These are phyloP conservation scores for Eucalyptus regnans DNA, from an alignment of 345 rosid species.

Conservation along the genomic window DNA sequence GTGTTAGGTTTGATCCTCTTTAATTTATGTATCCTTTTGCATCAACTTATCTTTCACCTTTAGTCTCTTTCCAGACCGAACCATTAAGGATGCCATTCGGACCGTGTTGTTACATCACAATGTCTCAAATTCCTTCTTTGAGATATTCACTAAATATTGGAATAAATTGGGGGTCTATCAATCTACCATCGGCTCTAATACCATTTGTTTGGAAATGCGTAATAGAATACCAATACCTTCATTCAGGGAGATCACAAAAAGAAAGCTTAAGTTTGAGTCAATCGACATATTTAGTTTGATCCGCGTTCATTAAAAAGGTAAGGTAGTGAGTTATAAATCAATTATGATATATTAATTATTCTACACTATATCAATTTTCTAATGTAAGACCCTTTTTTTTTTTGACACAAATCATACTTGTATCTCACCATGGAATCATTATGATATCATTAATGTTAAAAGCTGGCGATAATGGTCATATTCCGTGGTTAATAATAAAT, in stretches of 20 bases:
- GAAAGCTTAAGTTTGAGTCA: not conserved
- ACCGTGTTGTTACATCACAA: not conserved
- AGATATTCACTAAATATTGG: not conserved
- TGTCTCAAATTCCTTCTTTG: not conserved
- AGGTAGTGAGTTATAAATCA: too few relatives aligned
- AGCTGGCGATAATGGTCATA: not conserved
- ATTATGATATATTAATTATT: not conserved
- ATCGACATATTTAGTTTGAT: too few relatives aligned
- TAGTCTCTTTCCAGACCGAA: accelerated
- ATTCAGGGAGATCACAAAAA: accelerated
- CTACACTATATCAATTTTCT: too few relatives aligned
- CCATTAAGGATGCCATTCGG: not conserved
- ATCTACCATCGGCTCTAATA: too few relatives aligned
- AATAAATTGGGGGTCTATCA: not conserved
- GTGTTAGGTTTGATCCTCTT: not conserved
- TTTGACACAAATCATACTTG: not conserved
- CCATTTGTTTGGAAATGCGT: not conserved
- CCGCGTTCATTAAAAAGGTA: too few relatives aligned
- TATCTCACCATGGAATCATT: not conserved
- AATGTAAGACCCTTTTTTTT: too few relatives aligned
- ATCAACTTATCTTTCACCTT: not conserved
- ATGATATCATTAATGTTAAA: not conserved
- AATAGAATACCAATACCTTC: accelerated
- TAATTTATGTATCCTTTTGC: too few relatives aligned
- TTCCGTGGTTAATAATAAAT: not conserved